Conservation (phyloP, 1,139 yeast genomes). For the Nakaseomyces uthaithaninus region DNA sequence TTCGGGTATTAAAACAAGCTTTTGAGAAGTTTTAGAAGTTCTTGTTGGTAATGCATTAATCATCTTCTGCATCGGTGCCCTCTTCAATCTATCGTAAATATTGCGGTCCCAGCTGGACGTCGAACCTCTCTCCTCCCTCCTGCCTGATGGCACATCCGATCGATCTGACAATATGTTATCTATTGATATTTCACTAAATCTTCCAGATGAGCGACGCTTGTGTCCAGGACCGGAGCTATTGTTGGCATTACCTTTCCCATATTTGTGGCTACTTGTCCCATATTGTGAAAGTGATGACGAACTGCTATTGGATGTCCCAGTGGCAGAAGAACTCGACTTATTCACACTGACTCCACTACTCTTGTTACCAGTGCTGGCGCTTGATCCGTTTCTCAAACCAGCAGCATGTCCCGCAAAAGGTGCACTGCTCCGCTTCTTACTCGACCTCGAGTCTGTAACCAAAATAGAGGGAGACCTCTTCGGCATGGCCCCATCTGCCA, state of each 20-base stretch:
- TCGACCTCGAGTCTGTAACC: slow-evolving; percentile 78
- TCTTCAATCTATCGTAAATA: slow-evolving; percentile 13
- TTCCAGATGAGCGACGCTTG: slow-evolving; percentile 16
- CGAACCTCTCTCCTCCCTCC: slow-evolving; percentile 35
- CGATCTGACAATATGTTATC: slow-evolving; percentile 64
- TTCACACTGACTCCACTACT: slow-evolving; percentile 1
- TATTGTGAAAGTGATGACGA: slow-evolving; percentile 1
- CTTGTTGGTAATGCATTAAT: slow-evolving; percentile 71
- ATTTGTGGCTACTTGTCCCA: slow-evolving; percentile 1
- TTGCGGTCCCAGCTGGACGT: slow-evolving; percentile 29
- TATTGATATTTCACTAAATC: slow-evolving; percentile 61
- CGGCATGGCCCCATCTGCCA: slow-evolving; percentile 16
- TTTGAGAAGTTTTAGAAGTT: slow-evolving; percentile 78
- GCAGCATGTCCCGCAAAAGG: slow-evolving; percentile 61
- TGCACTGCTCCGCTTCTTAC: slow-evolving; percentile 57
- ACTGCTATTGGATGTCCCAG: background rate
- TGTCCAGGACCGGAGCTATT: slow-evolving; percentile 1
- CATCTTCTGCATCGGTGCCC: slow-evolving; percentile 39
- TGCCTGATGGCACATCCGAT: slow-evolving; percentile 72
- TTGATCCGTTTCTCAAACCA: background rate
- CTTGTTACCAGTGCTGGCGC: background rate
- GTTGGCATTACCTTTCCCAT: background rate
- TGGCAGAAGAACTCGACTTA: background rate
- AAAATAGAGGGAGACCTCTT: slow-evolving; percentile 80
- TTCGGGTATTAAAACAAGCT: slow-evolving; percentile 79